Evolutionary conservation across 768 basidiomycete species (phyloP), one percentile per base, ranked within the genome.

Genomic region (Leccinum broughii): DNA sequence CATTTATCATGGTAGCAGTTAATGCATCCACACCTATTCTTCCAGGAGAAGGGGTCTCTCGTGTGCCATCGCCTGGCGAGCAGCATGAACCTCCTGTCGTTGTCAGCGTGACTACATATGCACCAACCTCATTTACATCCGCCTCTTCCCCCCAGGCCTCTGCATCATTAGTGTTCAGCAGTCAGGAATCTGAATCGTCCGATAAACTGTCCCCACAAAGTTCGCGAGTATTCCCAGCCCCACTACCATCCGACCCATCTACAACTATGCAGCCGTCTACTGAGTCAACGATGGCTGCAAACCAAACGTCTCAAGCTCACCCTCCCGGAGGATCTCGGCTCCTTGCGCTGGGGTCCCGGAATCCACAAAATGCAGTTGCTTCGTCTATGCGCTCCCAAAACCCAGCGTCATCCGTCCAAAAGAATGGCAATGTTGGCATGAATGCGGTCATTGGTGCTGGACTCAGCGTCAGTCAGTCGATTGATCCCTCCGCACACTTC

Each of bases 281-380:
- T 48, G 77, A 87, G 53, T 77, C 79, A 3, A 77, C 83, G 44
- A 77, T 68, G 10, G 53, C 77, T n/a, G 70, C 78, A 28, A 70
- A 68, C 48, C 64, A 67, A 39, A 46, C 70, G 54, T 44, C 68
- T 63, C 69, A 82, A 59, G 73, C 78, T 66, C 77, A 77, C 62
- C 72, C 76, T 50, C 75, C 78, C 14, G 62, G 75, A 53, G 76
- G 78, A 55, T 79, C 78, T 58, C 76, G 80, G 55, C 67, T 84
- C 59, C 77, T 83, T 61, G 76, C 77, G 13, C 70, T 81, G 56
- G 64, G 70, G 4, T 66, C 72, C 54, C 69, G 68, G 41, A 71
- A 67, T 55, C 49, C 63, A 34, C 71, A 70, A 59, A 71, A 58
- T 55, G 41, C 57, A 55, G 39, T 44, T 54, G 28, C 61, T 22